Evolutionary conservation across 345 rosid species (phyloP).

Genomic region (Cardamine resedifolia): DNA sequence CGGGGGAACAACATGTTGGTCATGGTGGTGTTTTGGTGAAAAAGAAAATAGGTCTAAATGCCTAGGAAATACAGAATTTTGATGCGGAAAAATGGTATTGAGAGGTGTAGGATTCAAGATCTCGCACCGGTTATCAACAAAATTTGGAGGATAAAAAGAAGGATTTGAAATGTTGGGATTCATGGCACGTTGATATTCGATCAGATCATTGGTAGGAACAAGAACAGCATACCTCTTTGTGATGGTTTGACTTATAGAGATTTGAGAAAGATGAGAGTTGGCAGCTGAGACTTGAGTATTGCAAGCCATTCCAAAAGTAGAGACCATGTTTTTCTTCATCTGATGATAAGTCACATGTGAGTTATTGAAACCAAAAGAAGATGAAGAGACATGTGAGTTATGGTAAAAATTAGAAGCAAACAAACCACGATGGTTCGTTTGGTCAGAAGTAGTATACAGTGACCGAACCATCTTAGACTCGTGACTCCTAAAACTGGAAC

Average conservation of each 20-base stretch:
- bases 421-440: constrained; percentile 24
- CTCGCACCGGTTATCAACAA: background rate
- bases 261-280: constrained; percentile 23
- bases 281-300: background rate
- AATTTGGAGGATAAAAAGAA: constrained; percentile 8
- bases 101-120: constrained; percentile 29
- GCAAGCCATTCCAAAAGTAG: background rate
- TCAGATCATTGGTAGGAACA: constrained; percentile 13
- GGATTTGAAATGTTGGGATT: constrained; percentile 11
- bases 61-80: background rate
- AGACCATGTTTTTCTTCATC: constrained; percentile 17
- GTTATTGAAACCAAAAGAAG: constrained; percentile 19
- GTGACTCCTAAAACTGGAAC: constrained; percentile 4
- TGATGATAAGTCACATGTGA: constrained; percentile 8
- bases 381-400: constrained; percentile 1
- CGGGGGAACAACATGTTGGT: background rate
- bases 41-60: background rate
- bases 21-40: background rate
- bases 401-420: constrained; percentile 1
- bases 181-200: background rate
- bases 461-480: constrained; percentile 9
- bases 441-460: constrained; percentile 3
- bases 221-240: constrained; percentile 15
- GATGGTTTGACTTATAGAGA: constrained; percentile 25
- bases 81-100: constrained; percentile 8